These are phyloP conservation scores for Pyrrhoderma noxium DNA, from an alignment of 1,284 basidiomycete genomes.

Conservation along the genomic window DNA sequence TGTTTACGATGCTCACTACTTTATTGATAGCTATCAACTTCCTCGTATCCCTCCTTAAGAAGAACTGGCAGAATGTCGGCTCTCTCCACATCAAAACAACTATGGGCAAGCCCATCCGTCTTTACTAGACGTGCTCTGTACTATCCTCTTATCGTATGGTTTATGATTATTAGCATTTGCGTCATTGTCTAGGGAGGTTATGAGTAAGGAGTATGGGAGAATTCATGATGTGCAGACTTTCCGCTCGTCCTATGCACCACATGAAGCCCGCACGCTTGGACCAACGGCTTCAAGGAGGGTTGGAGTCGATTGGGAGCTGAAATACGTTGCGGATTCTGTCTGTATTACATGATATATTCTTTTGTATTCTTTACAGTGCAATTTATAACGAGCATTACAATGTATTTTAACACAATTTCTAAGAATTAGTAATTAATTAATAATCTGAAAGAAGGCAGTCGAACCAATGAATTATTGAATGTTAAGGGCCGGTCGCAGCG, in stretches of 20 bases:
- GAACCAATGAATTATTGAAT: too few relatives aligned
- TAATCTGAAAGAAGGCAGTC: too few relatives aligned
- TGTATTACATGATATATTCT: constrained; percentile 6
- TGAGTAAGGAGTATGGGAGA: constrained; percentile 17
- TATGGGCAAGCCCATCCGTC: constrained; percentile 97
- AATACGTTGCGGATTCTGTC: constrained; percentile 21
- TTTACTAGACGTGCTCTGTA: constrained; percentile 56
- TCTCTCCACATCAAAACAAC: constrained; percentile 98
- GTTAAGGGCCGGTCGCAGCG: too few relatives aligned
- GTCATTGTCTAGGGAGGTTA: constrained; percentile 4
- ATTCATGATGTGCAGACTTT: constrained; percentile 20
- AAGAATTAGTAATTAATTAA: too few relatives aligned
- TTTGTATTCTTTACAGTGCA: constrained; percentile 7
- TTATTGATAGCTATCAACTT: constrained; percentile 88
- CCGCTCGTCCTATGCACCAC: constrained; percentile 62
- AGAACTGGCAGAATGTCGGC: constrained; percentile 99
- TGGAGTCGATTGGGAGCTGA: constrained; percentile 84
- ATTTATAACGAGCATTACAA: too few relatives aligned
- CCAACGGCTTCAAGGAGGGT: constrained; percentile 69
- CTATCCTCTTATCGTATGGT: constrained; percentile 8
- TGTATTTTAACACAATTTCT: too few relatives aligned
- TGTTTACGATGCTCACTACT: constrained; percentile 14
- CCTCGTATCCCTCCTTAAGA: constrained; percentile 98
- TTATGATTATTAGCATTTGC: constrained; percentile 13
- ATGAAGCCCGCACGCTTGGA: constrained; percentile 89